Percentiles rank a stretch among this genome's conserved stretches.
These are phyloP conservation scores for Penicillium fuscoglaucum DNA, from an alignment of 2,329 filamentous ascomycete species.

Conservation along the genomic window DNA sequence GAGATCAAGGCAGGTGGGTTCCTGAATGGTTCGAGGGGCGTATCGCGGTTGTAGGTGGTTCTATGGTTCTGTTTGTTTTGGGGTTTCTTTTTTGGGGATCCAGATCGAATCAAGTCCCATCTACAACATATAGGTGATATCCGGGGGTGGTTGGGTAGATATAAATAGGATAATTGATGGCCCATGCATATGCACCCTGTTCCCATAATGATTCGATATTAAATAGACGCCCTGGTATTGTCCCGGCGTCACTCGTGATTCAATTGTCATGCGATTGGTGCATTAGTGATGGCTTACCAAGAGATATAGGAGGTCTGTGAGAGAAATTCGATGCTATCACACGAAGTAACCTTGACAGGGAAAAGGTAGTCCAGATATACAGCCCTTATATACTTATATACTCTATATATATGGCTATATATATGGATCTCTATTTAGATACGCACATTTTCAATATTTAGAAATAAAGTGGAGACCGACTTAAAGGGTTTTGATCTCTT, in stretches of 20 bases:
- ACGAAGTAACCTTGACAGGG: background rate
- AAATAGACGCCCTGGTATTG: background rate
- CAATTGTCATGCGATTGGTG: conserved; percentile 24
- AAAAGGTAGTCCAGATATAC: too few relatives aligned
- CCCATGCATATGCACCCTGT: background rate
- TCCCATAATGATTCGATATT: background rate
- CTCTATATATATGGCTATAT: too few relatives aligned
- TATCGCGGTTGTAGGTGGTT: conserved; percentile 23
- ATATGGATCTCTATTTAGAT: background rate
- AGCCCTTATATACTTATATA: too few relatives aligned
- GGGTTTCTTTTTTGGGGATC: background rate
- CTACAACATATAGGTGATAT: background rate
- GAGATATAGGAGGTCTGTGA: conserved; percentile 3
- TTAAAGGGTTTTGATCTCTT: conserved; percentile 1
- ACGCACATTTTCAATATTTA: background rate
- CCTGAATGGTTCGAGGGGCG: conserved; percentile 21
- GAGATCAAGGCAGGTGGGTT: conserved; percentile 28
- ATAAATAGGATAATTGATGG: conserved; percentile 17
- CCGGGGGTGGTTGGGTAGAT: conserved; percentile 3
- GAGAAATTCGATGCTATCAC: conserved; percentile 6
- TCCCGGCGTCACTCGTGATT: conserved; percentile 18
- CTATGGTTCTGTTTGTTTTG: background rate
- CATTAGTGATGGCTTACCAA: conserved; percentile 9
- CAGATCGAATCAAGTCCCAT: background rate
- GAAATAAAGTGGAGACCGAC: conserved; percentile 10